phyloP scores from a whole-genome alignment of 1,284 basidiomycete species.

The Pisolithus thermaeus region DNA sequence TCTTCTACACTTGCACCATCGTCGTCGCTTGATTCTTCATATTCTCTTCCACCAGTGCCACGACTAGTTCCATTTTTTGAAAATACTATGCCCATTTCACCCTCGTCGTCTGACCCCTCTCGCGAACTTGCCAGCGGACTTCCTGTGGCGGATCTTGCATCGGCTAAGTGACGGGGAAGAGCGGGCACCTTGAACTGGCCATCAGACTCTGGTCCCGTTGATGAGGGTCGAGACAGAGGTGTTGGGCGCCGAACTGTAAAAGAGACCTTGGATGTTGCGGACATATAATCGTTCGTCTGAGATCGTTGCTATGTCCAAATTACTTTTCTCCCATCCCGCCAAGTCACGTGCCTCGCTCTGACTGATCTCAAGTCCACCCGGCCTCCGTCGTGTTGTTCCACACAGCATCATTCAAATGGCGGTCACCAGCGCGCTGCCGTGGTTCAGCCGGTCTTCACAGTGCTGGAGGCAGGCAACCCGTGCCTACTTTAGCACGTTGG shows the following conservation, averaged over 20 bases:
- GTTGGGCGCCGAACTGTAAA: constrained; percentile 71
- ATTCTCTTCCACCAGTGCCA: constrained; percentile 18
- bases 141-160: constrained; percentile 38
- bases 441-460: background rate
- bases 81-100: constrained; percentile 28
- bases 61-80: constrained; percentile 10
- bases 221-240: constrained; percentile 52
- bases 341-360: constrained; percentile 1
- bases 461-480: constrained; percentile 1
- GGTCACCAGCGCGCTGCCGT: background rate
- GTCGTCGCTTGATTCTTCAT: constrained; percentile 56
- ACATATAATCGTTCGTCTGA: constrained; percentile 3
- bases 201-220: constrained; percentile 57
- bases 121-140: constrained; percentile 50
- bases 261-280: constrained; percentile 48
- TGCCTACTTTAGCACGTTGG: background rate
- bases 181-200: constrained; percentile 51
- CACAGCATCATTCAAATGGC: constrained; percentile 4
- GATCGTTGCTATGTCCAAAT: background rate
- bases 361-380: too few species aligned
- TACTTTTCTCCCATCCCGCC: background rate
- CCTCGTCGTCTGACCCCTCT: constrained; percentile 24
- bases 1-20: constrained; percentile 46
- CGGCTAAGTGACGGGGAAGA: constrained; percentile 44
- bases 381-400: too few species aligned